Base-by-base conservation (phyloP, 805 yeast genomes). In the Saturnispora diversa region DNA sequence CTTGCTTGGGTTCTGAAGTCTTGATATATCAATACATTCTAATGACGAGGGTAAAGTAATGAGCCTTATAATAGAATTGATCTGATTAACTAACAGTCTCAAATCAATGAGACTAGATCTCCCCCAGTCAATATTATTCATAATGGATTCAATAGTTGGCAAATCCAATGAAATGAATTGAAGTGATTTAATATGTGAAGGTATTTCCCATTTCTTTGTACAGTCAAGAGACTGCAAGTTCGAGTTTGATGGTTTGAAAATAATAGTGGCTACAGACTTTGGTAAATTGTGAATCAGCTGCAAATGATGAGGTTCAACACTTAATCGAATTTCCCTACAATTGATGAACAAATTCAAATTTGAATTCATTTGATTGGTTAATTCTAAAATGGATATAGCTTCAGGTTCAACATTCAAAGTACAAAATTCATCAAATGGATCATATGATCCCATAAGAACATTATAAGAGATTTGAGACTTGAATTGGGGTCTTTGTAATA, bases 131-230 rank as follows among this genome's bases (percentile, higher is more conserved):
- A 39, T 39, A 2, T 11, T 10, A 32, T 39, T 39, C 13, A 39
- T 19, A 7, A 33, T 16, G 19, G 13, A 24, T 34, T 39, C 37
- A 33, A 39, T 33, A 12, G 23, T 28, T 3, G 11, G n/a, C 15
- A 39, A 39, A 17, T 39, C 42, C 16, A 39, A 12, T 5, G 32
- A 27, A 15, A 39, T 33, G 13, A 39, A 39, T 24, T 39, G 42
- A 8, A 39, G 23, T 3, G 42, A 33, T 12, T 27, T 22, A 6
- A 39, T 15, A 13, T 26, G 11, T 16, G 15, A 11, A 6, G 42
- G 42, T 6, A 39, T 15, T 12, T 11, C n/a, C 42, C 42, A 39
- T 9, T 24, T 16, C n/a, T 22, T 37, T 3, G 7, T 7, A 23
- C 16, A 13, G 3, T 7, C 6, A 22, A n/a, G 9, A 4, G 8